phyloP scores from a whole-genome alignment of 2,329 filamentous ascomycete species.

The Fusarium scirpi region DNA sequence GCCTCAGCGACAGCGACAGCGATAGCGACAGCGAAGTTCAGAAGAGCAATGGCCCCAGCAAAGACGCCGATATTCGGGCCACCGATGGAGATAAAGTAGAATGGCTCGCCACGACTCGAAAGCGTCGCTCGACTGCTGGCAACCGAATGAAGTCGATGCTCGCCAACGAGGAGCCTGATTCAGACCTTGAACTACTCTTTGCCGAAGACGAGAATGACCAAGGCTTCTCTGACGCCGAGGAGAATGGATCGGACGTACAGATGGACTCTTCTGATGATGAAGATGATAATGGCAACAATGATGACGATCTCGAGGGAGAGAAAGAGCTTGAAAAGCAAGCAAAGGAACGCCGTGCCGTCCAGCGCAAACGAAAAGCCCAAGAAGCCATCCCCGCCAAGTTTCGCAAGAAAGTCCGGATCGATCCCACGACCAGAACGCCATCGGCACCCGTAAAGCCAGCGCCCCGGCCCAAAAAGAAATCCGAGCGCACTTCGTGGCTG shows the following conservation, averaged over 20 bases:
- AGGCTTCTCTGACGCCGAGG: slow-evolving; percentile 76
- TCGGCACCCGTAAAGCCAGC: slow-evolving; percentile 55
- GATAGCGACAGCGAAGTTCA: slow-evolving; percentile 49
- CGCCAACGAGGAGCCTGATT: slow-evolving; percentile 77
- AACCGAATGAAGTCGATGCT: slow-evolving; percentile 85
- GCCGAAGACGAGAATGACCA: slow-evolving; percentile 77
- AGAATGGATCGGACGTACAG: slow-evolving; percentile 78
- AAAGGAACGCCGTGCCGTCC: slow-evolving; percentile 73
- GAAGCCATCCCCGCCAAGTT: slow-evolving; percentile 78
- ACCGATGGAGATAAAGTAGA: slow-evolving; percentile 61
- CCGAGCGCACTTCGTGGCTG: slow-evolving; percentile 70
- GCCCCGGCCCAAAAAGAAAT: slow-evolving; percentile 69
- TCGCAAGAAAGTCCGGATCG: slow-evolving; percentile 82
- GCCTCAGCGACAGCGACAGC: slow-evolving; percentile 49
- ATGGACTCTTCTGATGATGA: slow-evolving; percentile 89
- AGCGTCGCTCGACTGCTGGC: slow-evolving; percentile 83
- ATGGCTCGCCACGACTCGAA: slow-evolving; percentile 79
- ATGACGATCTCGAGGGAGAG: slow-evolving; percentile 85
- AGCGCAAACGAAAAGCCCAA: slow-evolving; percentile 83
- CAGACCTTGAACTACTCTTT: slow-evolving; percentile 79
- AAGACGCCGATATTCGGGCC: slow-evolving; percentile 54
- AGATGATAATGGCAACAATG: slow-evolving; percentile 74
- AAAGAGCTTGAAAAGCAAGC: slow-evolving; percentile 84
- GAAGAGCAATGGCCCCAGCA: slow-evolving; percentile 47
- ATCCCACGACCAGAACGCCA: slow-evolving; percentile 59